Percentiles rank a stretch among this genome's conserved stretches.
Evolutionary conservation across 2,329 filamentous ascomycete genomes (phyloP).

Genomic region (Geosmithia putterillii): DNA sequence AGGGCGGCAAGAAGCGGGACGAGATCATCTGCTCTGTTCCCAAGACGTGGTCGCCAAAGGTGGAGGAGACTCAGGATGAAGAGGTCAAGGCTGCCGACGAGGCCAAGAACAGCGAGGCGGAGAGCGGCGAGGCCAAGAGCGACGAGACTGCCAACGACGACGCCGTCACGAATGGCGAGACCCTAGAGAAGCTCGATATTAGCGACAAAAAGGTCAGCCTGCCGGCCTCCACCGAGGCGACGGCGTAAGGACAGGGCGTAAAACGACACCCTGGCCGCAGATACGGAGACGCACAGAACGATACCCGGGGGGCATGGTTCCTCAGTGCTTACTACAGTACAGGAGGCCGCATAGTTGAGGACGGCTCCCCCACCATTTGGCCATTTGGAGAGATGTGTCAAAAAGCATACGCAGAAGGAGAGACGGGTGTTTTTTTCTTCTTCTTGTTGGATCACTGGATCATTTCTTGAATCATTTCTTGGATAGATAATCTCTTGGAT

Average conservation of each 20-base stretch:
- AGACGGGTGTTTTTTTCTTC: too few relatives aligned
- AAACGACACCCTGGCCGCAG: not conserved
- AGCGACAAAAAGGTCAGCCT: conserved; percentile 10
- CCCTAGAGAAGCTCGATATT: conserved; percentile 18
- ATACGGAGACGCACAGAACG: not conserved
- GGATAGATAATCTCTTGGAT: too few relatives aligned
- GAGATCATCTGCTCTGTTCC: conserved; percentile 40
- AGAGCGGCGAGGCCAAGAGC: conserved; percentile 2
- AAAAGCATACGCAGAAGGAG: not conserved
- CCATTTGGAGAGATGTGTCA: not conserved
- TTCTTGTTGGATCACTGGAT: too few relatives aligned
- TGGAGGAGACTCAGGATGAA: conserved; percentile 3
- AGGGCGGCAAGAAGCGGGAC: conserved; percentile 27
- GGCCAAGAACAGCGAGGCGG: not conserved
- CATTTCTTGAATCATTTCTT: too few relatives aligned
- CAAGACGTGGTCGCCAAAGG: conserved; percentile 20
- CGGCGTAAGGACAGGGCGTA: not conserved
- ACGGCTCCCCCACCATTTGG: not conserved
- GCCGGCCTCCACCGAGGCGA: not conserved
- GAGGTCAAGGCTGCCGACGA: conserved; percentile 1
- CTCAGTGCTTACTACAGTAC: not conserved
- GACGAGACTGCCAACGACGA: conserved; percentile 4
- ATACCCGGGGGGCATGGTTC: not conserved
- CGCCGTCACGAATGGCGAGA: conserved; percentile 12
- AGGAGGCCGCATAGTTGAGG: not conserved